phyloP scores from a whole-genome alignment of 495 filamentous ascomycete genomes.

The Aspergillus affinis region DNA sequence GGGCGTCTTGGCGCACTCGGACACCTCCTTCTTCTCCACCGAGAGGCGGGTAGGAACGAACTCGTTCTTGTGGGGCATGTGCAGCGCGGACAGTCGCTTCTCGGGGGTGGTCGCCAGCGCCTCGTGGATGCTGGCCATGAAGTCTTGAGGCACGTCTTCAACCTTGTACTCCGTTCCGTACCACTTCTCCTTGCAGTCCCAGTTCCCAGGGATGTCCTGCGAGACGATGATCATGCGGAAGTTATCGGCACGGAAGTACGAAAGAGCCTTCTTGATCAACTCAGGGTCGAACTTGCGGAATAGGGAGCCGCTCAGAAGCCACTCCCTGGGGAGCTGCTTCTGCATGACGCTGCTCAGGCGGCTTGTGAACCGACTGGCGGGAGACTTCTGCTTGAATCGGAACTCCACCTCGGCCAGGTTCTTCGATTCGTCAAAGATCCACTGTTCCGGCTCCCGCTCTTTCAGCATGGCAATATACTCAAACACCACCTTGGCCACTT shows the following conservation, averaged over 20 bases:
- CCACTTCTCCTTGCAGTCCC: constrained; percentile 92
- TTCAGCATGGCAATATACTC: constrained; percentile 89
- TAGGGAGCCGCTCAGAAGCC: constrained; percentile 76
- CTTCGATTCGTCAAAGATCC: constrained; percentile 92
- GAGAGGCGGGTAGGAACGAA: constrained; percentile 94
- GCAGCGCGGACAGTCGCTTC: constrained; percentile 66
- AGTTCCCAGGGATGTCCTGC: constrained; percentile 77
- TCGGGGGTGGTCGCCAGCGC: constrained; percentile 57
- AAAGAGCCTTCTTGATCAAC: constrained; percentile 71
- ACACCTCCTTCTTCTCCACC: constrained; percentile 88
- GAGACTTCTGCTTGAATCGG: constrained; percentile 88
- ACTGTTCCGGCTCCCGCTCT: constrained; percentile 78
- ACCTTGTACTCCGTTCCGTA: constrained; percentile 93
- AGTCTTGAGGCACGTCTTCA: constrained; percentile 76
- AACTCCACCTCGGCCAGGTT: constrained; percentile 90
- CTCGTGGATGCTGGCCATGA: constrained; percentile 65
- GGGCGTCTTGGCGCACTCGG: constrained; percentile 70
- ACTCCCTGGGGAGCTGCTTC: constrained; percentile 78
- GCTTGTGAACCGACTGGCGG: constrained; percentile 84
- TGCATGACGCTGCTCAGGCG: constrained; percentile 84
- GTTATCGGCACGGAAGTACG: constrained; percentile 81
- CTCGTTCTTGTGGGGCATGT: constrained; percentile 90
- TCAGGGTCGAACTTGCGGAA: constrained; percentile 76
- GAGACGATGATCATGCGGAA: constrained; percentile 81
- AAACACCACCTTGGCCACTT: constrained; percentile 85